A percentile compares a stretch with the other conserved stretches of the same genome.
phyloP scores from a whole-genome alignment of 768 basidiomycete genomes.

The Fistulinella prunicolor region DNA sequence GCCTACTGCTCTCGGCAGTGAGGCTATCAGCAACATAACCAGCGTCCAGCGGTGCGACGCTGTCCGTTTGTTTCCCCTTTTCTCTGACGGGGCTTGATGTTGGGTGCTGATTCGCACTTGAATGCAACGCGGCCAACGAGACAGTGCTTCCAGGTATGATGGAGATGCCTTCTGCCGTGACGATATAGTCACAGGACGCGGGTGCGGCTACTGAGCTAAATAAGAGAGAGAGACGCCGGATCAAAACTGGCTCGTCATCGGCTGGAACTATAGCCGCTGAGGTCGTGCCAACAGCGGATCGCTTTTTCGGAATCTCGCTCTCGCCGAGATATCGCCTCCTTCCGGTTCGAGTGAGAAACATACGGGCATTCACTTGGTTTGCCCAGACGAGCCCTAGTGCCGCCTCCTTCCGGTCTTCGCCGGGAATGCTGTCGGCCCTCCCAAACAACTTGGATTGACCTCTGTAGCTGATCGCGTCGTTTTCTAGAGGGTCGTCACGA shows the following conservation, averaged over 20 bases:
- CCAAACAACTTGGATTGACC: slow-evolving; percentile 78
- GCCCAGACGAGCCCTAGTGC: slow-evolving; percentile 90
- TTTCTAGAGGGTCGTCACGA: slow-evolving; percentile 15
- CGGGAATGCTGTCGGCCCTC: slow-evolving; percentile 55
- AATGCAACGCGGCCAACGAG: slow-evolving; percentile 1
- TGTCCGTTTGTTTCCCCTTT: slow-evolving; percentile 7
- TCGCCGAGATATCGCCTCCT: slow-evolving; percentile 56
- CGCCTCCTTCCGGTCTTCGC: slow-evolving; percentile 70
- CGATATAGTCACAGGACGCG: slow-evolving; percentile 70
- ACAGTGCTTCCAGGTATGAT: slow-evolving; percentile 26
- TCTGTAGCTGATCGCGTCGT: slow-evolving; percentile 51
- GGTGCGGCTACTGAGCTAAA: slow-evolving; percentile 66
- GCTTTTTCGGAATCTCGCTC: slow-evolving; percentile 28
- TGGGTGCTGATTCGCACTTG: slow-evolving; percentile 1
- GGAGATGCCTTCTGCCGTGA: slow-evolving; percentile 59
- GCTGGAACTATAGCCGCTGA: slow-evolving; percentile 12
- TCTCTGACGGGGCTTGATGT: slow-evolving; percentile 8
- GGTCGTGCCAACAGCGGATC: slow-evolving; percentile 11
- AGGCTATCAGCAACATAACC: slow-evolving; percentile 32
- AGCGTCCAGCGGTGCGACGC: slow-evolving; percentile 36
- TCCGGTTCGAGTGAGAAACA: slow-evolving; percentile 79
- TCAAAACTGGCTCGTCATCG: slow-evolving; percentile 46
- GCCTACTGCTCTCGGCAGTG: slow-evolving; percentile 10
- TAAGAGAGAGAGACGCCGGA: slow-evolving; percentile 73
- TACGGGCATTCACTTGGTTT: slow-evolving; percentile 82